Evolutionary conservation across 2,329 filamentous ascomycete genomes (phyloP), one percentile per base, ranked within the genome.

Genomic region (Fusarium nelsonii): DNA sequence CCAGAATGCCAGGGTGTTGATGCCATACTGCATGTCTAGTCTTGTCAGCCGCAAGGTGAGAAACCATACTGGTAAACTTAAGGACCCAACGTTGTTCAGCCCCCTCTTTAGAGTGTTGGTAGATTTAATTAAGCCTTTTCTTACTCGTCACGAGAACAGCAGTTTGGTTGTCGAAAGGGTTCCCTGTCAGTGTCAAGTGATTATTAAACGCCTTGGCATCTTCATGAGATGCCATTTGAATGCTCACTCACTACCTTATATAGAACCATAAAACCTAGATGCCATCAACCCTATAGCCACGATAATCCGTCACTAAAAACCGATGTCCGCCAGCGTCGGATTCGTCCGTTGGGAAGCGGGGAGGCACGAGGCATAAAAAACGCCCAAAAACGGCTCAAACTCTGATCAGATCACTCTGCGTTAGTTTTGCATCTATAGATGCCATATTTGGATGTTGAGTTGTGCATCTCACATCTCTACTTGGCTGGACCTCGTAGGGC

Each of bases 401-500:
- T 67, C 46, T 67, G 63, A 67, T 67, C 36, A 33, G 48, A 60
- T 65, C 53, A 64, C 51, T 37, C 59, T 28, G 37, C 28, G 20
- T 45, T 59, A 37, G 39, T 41, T 36, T 39, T 39, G 44, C 53
- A 65, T 65, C 46, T 41, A 23, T 45, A 57, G 34, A 67, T 66
- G n/a, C 56, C 63, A 66, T 62, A 46, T 62, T 66, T 66, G 62
- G 48, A 49, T 23, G 37, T 65, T 32, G 34, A 20, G 30, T 39
- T 50, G 16, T 46, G 39, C 45, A 59, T 48, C 45, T 45, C 26
- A 48, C 30, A 52, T 46, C 45, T 64, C 46, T 59, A 45, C 56
- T 52, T 62, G 63, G 63, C 32, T 56, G 44, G 36, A 28, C 8
- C n/a, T 40, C 41, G 37, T 69, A 69, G 58, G 66, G 62, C 66